These are phyloP conservation scores for Saposhnikovia divaricata DNA, from an alignment of 129 eudicot species.

Conservation along the genomic window DNA sequence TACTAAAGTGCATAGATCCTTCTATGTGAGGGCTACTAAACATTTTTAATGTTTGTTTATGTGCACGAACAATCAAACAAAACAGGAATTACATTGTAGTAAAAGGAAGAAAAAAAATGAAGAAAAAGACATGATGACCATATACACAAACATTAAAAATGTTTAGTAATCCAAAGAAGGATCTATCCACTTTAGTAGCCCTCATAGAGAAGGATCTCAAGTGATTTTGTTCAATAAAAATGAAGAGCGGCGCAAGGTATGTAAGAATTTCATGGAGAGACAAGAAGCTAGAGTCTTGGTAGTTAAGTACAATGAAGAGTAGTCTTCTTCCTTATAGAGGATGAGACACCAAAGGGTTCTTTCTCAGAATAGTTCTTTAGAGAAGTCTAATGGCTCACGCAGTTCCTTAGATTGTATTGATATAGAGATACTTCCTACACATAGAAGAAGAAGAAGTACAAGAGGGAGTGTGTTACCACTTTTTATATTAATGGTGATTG, in stretches of 20 bases:
- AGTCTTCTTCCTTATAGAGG: constrained; percentile 31
- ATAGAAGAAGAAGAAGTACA: background rate
- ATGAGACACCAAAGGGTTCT: constrained; percentile 17
- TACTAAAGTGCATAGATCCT: background rate
- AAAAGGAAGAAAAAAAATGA: no score
- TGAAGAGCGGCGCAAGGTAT: constrained; percentile 30
- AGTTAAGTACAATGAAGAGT: constrained; percentile 23
- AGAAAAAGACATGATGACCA: no score
- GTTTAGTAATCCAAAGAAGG: no score
- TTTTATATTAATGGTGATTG: constrained; percentile 44
- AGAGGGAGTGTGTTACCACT: background rate
- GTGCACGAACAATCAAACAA: no score
- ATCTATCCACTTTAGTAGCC: constrained; percentile 5
- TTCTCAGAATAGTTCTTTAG: constrained; percentile 13
- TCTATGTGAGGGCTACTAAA: no score
- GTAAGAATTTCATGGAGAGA: constrained; percentile 33
- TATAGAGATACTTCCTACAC: constrained; percentile 2
- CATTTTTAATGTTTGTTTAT: no score
- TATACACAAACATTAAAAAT: no score
- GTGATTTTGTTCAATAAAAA: constrained; percentile 34
- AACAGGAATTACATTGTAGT: no score
- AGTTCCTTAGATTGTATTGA: constrained; percentile 38
- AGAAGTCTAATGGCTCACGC: constrained; percentile 20
- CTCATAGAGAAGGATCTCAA: constrained; percentile 22
- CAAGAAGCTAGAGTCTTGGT: constrained; percentile 38